phyloP scores from a whole-genome alignment of 257 asterid genomes.

The Solanum acaule region DNA sequence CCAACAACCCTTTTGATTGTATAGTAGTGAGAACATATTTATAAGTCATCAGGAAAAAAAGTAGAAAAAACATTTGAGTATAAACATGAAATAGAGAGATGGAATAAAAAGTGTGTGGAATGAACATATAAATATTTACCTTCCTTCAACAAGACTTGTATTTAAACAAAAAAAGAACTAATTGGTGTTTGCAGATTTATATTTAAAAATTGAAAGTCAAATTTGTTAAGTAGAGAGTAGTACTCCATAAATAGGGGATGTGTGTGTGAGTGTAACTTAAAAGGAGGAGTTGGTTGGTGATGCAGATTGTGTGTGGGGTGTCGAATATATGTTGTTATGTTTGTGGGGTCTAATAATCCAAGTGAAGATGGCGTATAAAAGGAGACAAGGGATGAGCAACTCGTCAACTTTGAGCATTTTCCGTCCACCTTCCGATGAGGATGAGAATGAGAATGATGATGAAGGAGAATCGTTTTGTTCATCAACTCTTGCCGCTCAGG shows the following conservation, averaged over 20 bases:
- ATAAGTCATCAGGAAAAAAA: background rate
- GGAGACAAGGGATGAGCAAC: conserved; percentile 47
- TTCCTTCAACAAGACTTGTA: too few relatives aligned
- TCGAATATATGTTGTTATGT: too few relatives aligned
- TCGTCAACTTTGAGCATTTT: conserved; percentile 25
- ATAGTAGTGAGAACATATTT: background rate
- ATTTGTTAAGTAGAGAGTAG: too few relatives aligned
- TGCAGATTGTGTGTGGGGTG: too few relatives aligned
- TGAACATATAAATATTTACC: too few relatives aligned
- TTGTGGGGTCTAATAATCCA: too few relatives aligned
- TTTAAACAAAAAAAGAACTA: too few relatives aligned
- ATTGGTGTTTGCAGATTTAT: too few relatives aligned
- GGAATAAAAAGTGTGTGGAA: background rate
- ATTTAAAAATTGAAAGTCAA: too few relatives aligned
- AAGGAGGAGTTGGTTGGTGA: too few relatives aligned
- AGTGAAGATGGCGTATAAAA: conserved; percentile 44
- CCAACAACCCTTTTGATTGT: background rate
- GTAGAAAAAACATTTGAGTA: background rate
- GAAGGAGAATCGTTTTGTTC: conserved; percentile 5
- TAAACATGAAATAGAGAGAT: background rate
- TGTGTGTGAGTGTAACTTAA: too few relatives aligned
- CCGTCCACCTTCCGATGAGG: background rate
- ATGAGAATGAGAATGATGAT: conserved; percentile 5
- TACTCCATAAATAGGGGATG: too few relatives aligned
- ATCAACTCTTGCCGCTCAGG: conserved; percentile 54